Evolutionary conservation across 371 early-diverging fungal genomes (phyloP), one percentile per base, ranked within the genome.

Genomic region (Syncephalastrum sp.): DNA sequence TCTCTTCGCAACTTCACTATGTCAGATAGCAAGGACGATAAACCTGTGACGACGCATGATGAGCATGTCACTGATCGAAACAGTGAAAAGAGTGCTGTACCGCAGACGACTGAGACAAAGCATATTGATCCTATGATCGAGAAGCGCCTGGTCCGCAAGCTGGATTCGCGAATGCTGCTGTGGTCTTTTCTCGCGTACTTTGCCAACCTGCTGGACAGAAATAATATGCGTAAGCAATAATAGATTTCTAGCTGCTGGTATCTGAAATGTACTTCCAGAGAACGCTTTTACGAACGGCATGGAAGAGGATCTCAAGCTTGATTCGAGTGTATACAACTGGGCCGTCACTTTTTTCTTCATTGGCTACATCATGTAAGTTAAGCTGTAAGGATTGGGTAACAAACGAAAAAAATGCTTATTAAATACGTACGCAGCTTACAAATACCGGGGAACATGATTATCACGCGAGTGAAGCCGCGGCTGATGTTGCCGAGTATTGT

Each of bases 171-270:
- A n/a, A 60, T 92, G 6, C 73, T 91, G 38, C 83, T 91, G 3
- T 79, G 87, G 64, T 75, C 91, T 17, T 74, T 82, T 45, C 63
- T 85, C 17, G 80, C 87, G n/a, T 91, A 90, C 55, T 75, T 91
- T 47, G 82, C 88, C 49, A 83, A 81, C 52, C 83, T 85, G 57
- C 67, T 93, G 12, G 91, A 91, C 63, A 81, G 91, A 49, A 83
- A 83, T 45, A 93, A 91, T 61, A 87, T 92, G 65, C 89, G 82
- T 73, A 68, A 66, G 72, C 63, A 21, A 16, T 3, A 14, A 3
- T 19, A 46, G 23, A 3, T 1, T 2, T 6, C 19, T 33, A 23
- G 38, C 6, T 3, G 19, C n/a, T 2, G 8, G 3, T 8, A 24
- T 21, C 23, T 52, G 47, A 42, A 25, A 13, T 13, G 2, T 23